Conservation (phyloP, 2,329 filamentous ascomycete species). For the Lachnellula suecica region DNA sequence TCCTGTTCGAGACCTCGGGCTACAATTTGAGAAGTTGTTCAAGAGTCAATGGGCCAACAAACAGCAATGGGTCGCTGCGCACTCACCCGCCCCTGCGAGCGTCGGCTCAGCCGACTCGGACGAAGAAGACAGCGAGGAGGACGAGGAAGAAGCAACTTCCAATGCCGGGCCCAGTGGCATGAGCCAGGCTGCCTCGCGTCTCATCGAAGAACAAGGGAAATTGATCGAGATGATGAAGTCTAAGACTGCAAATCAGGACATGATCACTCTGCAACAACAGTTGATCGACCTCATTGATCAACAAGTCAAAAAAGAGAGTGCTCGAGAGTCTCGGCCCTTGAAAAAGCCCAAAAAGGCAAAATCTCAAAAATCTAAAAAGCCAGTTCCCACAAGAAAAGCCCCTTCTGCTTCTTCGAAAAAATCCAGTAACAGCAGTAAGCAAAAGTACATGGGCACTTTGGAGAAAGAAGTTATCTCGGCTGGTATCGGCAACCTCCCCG, state of each 20-base stretch:
- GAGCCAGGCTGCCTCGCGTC: constrained; percentile 40
- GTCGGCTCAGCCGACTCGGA: constrained; percentile 69
- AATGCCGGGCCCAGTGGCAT: constrained; percentile 35
- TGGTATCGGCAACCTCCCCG: constrained; percentile 78
- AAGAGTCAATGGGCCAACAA: constrained; percentile 75
- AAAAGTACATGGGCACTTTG: constrained; percentile 63
- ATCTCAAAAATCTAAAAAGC: constrained; percentile 40
- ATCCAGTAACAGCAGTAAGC: constrained; percentile 33
- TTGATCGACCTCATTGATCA: constrained; percentile 65
- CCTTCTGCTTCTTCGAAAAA: constrained; percentile 40
- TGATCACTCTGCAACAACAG: constrained; percentile 39
- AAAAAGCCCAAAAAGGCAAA: constrained; percentile 57
- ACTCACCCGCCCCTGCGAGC: constrained; percentile 65
- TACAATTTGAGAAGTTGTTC: constrained; percentile 73
- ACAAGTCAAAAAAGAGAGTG: constrained; percentile 34
- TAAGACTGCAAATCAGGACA: constrained; percentile 52
- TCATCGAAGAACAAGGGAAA: constrained; percentile 55
- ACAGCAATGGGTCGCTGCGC: constrained; percentile 74
- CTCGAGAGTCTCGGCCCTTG: constrained; percentile 35
- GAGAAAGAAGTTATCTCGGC: constrained; percentile 93
- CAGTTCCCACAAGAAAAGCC: constrained; percentile 19
- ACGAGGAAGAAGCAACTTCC: constrained; percentile 51
- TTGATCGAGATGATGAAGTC: constrained; percentile 52
- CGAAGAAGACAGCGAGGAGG: constrained; percentile 63
- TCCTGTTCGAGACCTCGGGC: constrained; percentile 69